A percentile compares a stretch with the other conserved stretches of the same genome.
phyloP scores from a whole-genome alignment of 2,329 filamentous ascomycete genomes.

The Aspergillus vadensis region DNA sequence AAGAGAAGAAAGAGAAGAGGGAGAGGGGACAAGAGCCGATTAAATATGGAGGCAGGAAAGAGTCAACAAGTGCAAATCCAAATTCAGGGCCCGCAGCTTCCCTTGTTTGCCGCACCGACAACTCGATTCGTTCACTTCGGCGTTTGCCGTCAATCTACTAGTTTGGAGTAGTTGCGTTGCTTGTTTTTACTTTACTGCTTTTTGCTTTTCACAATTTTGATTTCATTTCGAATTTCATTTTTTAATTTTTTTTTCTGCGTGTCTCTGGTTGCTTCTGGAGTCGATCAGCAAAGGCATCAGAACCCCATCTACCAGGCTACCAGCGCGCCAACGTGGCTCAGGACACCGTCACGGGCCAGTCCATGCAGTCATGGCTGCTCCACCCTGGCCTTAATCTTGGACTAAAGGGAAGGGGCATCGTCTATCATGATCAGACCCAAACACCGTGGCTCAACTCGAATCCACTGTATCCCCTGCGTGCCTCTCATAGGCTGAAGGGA shows the following conservation, averaged over 20 bases:
- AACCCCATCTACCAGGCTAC: background rate
- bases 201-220: constrained; percentile 12
- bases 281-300: background rate
- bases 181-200: constrained; percentile 12
- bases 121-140: constrained; percentile 1
- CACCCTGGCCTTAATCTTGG: constrained; percentile 8
- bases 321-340: constrained; percentile 31
- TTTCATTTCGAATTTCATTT: constrained; percentile 9
- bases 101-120: constrained; percentile 4
- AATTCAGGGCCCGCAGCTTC: background rate
- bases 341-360: constrained; percentile 14
- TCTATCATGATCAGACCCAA: background rate
- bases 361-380: constrained; percentile 17
- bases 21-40: constrained; percentile 11
- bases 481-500: background rate
- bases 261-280: background rate
- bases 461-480: background rate
- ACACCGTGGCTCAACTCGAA: background rate
- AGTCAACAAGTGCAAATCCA: constrained; percentile 3
- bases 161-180: background rate
- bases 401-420: background rate
- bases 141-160: constrained; percentile 1
- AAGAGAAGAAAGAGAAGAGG: background rate
- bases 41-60: constrained; percentile 17
- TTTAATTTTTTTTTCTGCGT: background rate